These are phyloP conservation scores for Cadophora gregata DNA, from an alignment of 2,329 filamentous ascomycete genomes.

Conservation along the genomic window DNA sequence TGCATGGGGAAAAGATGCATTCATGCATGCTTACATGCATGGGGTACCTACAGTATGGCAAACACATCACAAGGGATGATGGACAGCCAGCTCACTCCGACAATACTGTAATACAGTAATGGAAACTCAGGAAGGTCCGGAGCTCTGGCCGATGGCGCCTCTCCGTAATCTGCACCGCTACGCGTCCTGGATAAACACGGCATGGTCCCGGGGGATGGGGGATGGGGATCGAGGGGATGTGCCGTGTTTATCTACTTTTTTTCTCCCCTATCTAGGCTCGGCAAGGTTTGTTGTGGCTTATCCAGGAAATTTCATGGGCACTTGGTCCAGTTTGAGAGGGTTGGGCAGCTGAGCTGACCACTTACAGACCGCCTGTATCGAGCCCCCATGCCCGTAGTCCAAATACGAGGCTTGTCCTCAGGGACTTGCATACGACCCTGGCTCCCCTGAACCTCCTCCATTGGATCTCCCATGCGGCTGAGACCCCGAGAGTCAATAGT, in stretches of 20 bases:
- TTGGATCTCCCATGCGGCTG: conserved; percentile 30
- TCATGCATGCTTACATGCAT: not conserved
- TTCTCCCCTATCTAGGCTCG: conserved; percentile 9
- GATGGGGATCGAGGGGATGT: no score
- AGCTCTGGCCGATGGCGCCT: not conserved
- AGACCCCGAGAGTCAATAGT: conserved; percentile 26
- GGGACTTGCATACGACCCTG: conserved; percentile 9
- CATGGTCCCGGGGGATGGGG: not conserved
- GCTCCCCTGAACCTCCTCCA: conserved; percentile 5
- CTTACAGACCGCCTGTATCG: conserved; percentile 6
- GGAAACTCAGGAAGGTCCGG: not conserved
- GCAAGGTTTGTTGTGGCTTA: conserved; percentile 10
- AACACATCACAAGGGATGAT: not conserved
- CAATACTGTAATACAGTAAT: not conserved
- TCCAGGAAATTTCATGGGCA: conserved; percentile 11
- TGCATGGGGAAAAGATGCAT: not conserved
- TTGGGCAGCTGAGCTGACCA: conserved; percentile 11
- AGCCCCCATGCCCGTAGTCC: not conserved
- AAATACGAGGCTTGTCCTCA: conserved; percentile 15
- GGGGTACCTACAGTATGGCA: conserved; percentile 3
- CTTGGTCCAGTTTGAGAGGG: conserved; percentile 2
- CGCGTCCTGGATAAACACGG: conserved; percentile 7
- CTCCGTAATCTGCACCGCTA: not conserved
- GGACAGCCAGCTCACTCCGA: not conserved
- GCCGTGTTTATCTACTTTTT: conserved; percentile 6